Evolutionary conservation across 2,329 filamentous ascomycete species (phyloP), one percentile per base, ranked within the genome.

Genomic region (Diaporthe humulicola): DNA sequence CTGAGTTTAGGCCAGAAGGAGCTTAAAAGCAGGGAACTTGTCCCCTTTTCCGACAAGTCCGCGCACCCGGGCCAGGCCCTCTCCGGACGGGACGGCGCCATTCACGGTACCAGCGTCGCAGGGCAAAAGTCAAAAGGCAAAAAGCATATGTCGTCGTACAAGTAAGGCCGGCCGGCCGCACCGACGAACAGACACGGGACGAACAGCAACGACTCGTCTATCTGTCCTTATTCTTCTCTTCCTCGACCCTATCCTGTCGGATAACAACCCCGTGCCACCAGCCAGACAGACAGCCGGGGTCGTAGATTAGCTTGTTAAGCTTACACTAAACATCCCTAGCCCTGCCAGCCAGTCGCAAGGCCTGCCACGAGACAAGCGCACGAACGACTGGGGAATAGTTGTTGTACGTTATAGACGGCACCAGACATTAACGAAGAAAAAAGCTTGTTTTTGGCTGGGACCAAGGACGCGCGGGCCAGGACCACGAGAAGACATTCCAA

Each of bases 351-450:
- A 67, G 60, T 66, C 30, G 61, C 61, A 52, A 38, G 22, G 33
- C 45, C 30, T 67, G 22, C 64, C 64, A 33, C 45, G 45, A 38
- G 33, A 38, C n/a, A 52, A 4, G n/a, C 48, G 33, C 64, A 54
- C 64, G 45, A 69, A 54, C 64, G 48, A 14, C 45, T 69, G 64
- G 64, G 64, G 64, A 7, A 40, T 12, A n/a, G n/a, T n/a, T n/a
- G n/a, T 15, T 15, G 33, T 19, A 19, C 25, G 40, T 22, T 40
- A 40, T 45, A 64, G 38, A 45, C 36, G 60, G 40, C 40, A 69
- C 45, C 48, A 69, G 22, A 54, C 54, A 40, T 69, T 33, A 38
- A 69, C 64, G 64, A 58, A 48, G 28, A 19, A 40, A 42, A 54
- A 69, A 69, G 64, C 64, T 69, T 69, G 64, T 69, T 54, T 69